Evolutionary conservation across 2,329 filamentous ascomycete species (phyloP).

Genomic region (Aspergillus sp.): DNA sequence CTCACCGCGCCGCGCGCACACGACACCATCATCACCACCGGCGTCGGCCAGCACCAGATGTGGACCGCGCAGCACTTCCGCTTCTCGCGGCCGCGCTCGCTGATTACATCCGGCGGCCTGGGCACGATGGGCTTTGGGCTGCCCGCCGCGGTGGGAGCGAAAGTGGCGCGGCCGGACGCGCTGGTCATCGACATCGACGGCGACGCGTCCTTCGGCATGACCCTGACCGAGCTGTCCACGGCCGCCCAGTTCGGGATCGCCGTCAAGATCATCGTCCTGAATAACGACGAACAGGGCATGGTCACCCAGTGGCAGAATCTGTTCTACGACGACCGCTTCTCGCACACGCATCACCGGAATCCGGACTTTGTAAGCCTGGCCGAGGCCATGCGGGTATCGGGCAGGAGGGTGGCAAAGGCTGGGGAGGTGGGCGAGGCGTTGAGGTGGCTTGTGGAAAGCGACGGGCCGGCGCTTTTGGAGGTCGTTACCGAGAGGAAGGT

Average conservation of each 20-base stretch:
- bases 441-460: conserved; percentile 68
- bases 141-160: conserved; percentile 88
- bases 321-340: conserved; percentile 77
- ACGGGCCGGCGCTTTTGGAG: conserved; percentile 76
- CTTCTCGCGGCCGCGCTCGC: conserved; percentile 78
- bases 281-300: conserved; percentile 92
- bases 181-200: conserved; percentile 67
- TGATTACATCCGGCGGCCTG: conserved; percentile 89
- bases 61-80: conserved; percentile 91
- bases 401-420: conserved; percentile 59
- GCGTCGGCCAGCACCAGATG: conserved; percentile 96
- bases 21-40: conserved; percentile 74
- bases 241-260: conserved; percentile 85
- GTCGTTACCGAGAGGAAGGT: conserved; percentile 63
- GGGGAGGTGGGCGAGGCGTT: conserved; percentile 62
- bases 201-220: conserved; percentile 88
- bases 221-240: conserved; percentile 76
- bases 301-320: conserved; percentile 89
- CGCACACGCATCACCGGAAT: conserved; percentile 78
- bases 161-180: conserved; percentile 67
- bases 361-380: conserved; percentile 80
- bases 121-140: conserved; percentile 92
- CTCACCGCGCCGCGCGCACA: conserved; percentile 67
- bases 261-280: conserved; percentile 78
- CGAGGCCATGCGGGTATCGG: conserved; percentile 19